Evolutionary conservation across 2,329 filamentous ascomycete genomes (phyloP), one percentile per base, ranked within the genome.

Genomic region (Verticillium isaacii): DNA sequence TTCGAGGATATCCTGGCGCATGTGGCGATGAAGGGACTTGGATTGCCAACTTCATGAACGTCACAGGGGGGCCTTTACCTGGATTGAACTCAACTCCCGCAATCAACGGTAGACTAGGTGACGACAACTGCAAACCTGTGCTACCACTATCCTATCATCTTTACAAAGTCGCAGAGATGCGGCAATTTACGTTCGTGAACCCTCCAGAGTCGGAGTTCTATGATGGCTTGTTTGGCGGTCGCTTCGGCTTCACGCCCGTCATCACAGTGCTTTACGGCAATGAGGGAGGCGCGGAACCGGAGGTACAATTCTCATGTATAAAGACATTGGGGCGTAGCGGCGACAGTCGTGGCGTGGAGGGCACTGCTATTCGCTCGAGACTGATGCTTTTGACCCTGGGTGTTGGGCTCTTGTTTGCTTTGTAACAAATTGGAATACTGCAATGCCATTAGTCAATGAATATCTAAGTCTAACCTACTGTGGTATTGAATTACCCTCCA

Each of bases 31-130:
- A 58, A 11, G 60, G 60, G 7, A 50, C 54, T 17, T 61, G 56
- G 60, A 61, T 61, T 15, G 41, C 60, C 5, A 61, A 41, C 41
- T 58, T 58, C 56, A 36, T 61, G n/a, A 61, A 61, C 41, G 60
- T 61, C 32, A 61, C 60, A 11, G 60, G 39, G 1, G 60, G 60
- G 3, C n/a, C 39, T 15, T 15, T 61, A 7, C 60, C 60, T 8
- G 37, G n/a, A 2, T 11, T 19, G 12, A 41, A 56, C 60, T 58
- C 60, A 6, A 32, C 32, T 6, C 12, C 19, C 2, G 56, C 56
- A 17, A 45, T 17, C 17, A 34, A 15, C 32, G 25, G 54, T 1
- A 36, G 56, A 11, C 32, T 61, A 12, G 56, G 56, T 17, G 25
- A n/a, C 12, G 56, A 55, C 5, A 39, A 57, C 1, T 61, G 60